Conservation (phyloP, 1,284 basidiomycete species). For the Schizopora paradoxa region DNA sequence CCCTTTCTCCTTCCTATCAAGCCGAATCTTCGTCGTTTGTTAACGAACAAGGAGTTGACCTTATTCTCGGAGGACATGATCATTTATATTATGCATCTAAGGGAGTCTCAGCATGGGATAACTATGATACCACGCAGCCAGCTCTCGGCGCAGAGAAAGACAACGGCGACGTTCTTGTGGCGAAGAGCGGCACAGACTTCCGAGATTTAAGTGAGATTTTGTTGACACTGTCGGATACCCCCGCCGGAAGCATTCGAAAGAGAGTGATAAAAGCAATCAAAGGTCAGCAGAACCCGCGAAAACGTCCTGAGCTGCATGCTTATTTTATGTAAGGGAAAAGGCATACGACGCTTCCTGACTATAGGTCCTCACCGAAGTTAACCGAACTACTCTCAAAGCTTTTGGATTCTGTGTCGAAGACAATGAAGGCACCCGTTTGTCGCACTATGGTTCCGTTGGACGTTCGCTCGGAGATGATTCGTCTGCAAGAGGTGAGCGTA, state of each 20-base stretch:
- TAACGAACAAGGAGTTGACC: slow-evolving; percentile 72
- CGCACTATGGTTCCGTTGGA: slow-evolving; percentile 67
- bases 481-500: slow-evolving; percentile 55
- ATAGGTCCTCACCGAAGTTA: slow-evolving; percentile 54
- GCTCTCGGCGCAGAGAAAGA: slow-evolving; percentile 75
- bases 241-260: slow-evolving; percentile 58
- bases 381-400: slow-evolving; percentile 59
- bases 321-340: slow-evolving; percentile 45
- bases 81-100: slow-evolving; percentile 82
- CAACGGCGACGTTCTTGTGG: slow-evolving; percentile 61
- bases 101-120: slow-evolving; percentile 71
- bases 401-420: slow-evolving; percentile 65
- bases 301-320: background rate
- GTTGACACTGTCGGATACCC: slow-evolving; percentile 58
- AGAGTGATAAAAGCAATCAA: slow-evolving; percentile 62
- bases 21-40: slow-evolving; percentile 36
- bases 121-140: slow-evolving; percentile 50
- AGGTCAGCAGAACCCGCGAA: slow-evolving; percentile 36
- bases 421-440: slow-evolving; percentile 72
- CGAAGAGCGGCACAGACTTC: slow-evolving; percentile 92
- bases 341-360: slow-evolving; percentile 56
- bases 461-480: slow-evolving; percentile 69
- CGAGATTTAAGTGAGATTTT: slow-evolving; percentile 76
- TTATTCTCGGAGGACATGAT: slow-evolving; percentile 88
- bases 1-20: slow-evolving; percentile 53